phyloP scores from a whole-genome alignment of 192 early-diverging fungal genomes.

The Backusella mclennaniae region DNA sequence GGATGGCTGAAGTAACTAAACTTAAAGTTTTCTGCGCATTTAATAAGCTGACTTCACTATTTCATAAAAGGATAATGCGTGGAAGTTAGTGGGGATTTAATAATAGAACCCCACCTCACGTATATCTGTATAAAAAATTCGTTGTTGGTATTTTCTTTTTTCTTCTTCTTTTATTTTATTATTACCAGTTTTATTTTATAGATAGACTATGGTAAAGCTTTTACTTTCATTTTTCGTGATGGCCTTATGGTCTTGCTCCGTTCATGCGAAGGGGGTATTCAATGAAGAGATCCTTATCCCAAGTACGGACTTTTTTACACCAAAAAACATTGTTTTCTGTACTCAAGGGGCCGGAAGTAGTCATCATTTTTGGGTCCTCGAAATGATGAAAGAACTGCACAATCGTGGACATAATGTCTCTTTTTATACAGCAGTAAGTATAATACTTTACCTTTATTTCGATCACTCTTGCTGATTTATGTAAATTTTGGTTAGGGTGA shows the following conservation, averaged over 20 bases:
- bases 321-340: slow-evolving; percentile 3
- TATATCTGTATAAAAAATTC: not conserved
- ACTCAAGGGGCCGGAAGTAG: slow-evolving; percentile 14
- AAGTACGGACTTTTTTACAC: not conserved
- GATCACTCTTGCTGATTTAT: not conserved
- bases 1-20: not conserved
- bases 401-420: slow-evolving; percentile 22
- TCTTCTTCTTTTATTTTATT: not conserved
- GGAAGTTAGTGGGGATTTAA: not conserved
- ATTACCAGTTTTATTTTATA: not conserved
- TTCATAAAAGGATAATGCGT: not conserved
- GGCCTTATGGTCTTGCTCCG: not conserved
- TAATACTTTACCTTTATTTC: not conserved
- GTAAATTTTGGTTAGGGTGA: not conserved
- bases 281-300: not conserved
- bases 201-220: not conserved
- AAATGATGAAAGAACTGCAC: slow-evolving; percentile 20
- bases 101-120: not conserved
- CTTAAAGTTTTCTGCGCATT: slow-evolving; percentile 5
- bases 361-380: slow-evolving; percentile 27
- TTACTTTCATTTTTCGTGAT: not conserved
- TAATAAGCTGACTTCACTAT: not conserved
- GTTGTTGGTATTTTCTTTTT: not conserved
- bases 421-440: slow-evolving; percentile 14
- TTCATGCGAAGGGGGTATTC: not conserved